Conservation (phyloP, 768 basidiomycete species). For the Tubosaeta sp. region DNA sequence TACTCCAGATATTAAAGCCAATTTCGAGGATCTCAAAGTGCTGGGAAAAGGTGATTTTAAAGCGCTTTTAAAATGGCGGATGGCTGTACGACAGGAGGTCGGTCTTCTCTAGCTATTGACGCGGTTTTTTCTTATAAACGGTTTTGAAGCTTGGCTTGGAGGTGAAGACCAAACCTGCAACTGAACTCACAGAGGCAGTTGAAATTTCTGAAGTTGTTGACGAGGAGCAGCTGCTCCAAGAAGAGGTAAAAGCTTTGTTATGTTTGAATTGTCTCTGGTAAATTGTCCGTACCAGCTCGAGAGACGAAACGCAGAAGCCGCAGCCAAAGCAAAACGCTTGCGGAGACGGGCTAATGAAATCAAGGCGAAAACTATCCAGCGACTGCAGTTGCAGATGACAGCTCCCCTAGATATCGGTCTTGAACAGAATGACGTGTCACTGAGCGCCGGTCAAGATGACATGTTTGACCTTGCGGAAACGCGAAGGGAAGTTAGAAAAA, state of each 20-base stretch:
- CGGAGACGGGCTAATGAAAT: conserved; percentile 85
- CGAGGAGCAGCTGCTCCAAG: conserved; percentile 85
- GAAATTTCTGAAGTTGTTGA: conserved; percentile 68
- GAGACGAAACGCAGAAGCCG: conserved; percentile 72
- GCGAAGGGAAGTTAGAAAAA: conserved; percentile 42
- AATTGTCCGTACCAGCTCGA: conserved; percentile 55
- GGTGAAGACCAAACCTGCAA: conserved; percentile 64
- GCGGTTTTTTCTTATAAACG: conserved; percentile 3
- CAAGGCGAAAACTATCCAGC: conserved; percentile 81
- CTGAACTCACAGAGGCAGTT: conserved; percentile 70
- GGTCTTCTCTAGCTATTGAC: not conserved
- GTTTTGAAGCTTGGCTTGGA: conserved; percentile 73
- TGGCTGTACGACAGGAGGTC: conserved; percentile 84
- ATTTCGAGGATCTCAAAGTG: conserved; percentile 91
- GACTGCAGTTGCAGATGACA: conserved; percentile 96
- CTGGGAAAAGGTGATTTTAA: conserved; percentile 99
- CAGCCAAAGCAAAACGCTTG: conserved; percentile 71
- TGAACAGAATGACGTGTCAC: conserved; percentile 71
- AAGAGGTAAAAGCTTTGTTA: conserved; percentile 56
- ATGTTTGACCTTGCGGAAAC: conserved; percentile 79
- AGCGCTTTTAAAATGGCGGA: conserved; percentile 84
- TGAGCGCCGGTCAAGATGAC: conserved; percentile 76
- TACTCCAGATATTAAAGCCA: conserved; percentile 73
- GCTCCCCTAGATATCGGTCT: conserved; percentile 95
- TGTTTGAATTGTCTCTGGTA: not conserved